These are phyloP conservation scores for Coemansia sp. DNA, from an alignment of 192 early-diverging fungal species.

Conservation along the genomic window DNA sequence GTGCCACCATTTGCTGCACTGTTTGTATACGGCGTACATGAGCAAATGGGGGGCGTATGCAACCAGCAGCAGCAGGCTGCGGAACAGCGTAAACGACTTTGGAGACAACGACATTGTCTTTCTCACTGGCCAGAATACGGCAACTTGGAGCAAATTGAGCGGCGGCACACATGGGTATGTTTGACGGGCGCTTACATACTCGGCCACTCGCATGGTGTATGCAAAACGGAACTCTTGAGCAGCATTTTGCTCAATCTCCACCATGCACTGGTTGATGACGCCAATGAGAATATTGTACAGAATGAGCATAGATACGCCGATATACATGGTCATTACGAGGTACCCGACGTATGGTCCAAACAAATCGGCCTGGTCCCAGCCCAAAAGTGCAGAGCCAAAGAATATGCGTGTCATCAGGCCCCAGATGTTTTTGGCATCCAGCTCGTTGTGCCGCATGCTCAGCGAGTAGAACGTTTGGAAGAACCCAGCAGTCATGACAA, in stretches of 20 bases:
- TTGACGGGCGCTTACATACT: slow-evolving; percentile 40
- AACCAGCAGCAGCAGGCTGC: slow-evolving; percentile 21
- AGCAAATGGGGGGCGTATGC: slow-evolving; percentile 34
- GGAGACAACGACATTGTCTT: slow-evolving; percentile 20
- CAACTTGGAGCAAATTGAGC: slow-evolving; percentile 31
- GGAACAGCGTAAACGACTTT: slow-evolving; percentile 24
- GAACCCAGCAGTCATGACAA: slow-evolving; percentile 40
- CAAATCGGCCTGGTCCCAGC: slow-evolving; percentile 38
- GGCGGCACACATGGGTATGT: slow-evolving; percentile 47
- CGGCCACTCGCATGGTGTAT: slow-evolving; percentile 33
- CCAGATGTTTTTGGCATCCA: slow-evolving; percentile 25
- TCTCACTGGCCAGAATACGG: slow-evolving; percentile 35
- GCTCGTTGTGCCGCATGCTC: slow-evolving; percentile 32
- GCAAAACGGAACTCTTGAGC: slow-evolving; percentile 43
- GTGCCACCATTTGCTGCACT: slow-evolving; percentile 25
- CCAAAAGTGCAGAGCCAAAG: slow-evolving; percentile 36
- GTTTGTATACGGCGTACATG: slow-evolving; percentile 16
- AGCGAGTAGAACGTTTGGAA: slow-evolving; percentile 46
- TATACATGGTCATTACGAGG: slow-evolving; percentile 39
- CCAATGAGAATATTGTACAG: slow-evolving; percentile 49
- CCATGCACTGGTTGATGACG: slow-evolving; percentile 46
- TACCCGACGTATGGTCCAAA: slow-evolving; percentile 39
- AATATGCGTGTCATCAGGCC: slow-evolving; percentile 44
- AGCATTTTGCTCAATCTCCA: slow-evolving; percentile 35
- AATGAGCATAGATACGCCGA: slow-evolving; percentile 46